Evolutionary conservation across 805 yeast species (phyloP), one percentile per base, ranked within the genome.

Genomic region (Tetrapisispora iriomotensis): DNA sequence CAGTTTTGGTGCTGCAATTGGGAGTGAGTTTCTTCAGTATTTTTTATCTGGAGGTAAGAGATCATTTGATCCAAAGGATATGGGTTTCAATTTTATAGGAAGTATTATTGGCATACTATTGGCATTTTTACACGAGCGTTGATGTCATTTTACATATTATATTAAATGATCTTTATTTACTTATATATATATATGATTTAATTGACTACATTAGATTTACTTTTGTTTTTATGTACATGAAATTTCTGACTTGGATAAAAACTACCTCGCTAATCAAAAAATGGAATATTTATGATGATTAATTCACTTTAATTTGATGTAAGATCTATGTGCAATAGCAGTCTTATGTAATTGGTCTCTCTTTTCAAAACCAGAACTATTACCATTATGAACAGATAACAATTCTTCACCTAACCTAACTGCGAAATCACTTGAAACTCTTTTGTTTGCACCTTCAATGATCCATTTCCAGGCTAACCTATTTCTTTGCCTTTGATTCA

Each of bases 401-500:
- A 92, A 74, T 63, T 92, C 97, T 64, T 92, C 97, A 28, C 88
- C 87, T 34, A 92, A 69, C 54, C 97, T 75, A 29, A 92, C 96
- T 2, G 94, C 68, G 53, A 82, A 82, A 53, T 83, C 92, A 42
- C 77, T 75, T 14, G 88, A 78, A 34, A 77, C 79, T 60, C 94
- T 79, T 53, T 82, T 79, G 43, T 77, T 72, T 29, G 94, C 75
- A 17, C 94, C 86, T 44, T 85, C 95, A 39, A 87, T 62, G 36
- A 92, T 81, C 97, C 97, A 92, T 47, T 69, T 63, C 70, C 94
- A 83, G 2, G 97, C 96, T 53, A 75, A 76, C 62, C 96, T 75
- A 50, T 76, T 68, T 61, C 97, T 74, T 64, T 87, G 95, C 63
- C 86, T 78, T 52, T 75, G 77, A 36, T 75, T 77, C 53, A 90